phyloP scores from a whole-genome alignment of 1,139 yeast genomes.

The Geotrichum candidum region DNA sequence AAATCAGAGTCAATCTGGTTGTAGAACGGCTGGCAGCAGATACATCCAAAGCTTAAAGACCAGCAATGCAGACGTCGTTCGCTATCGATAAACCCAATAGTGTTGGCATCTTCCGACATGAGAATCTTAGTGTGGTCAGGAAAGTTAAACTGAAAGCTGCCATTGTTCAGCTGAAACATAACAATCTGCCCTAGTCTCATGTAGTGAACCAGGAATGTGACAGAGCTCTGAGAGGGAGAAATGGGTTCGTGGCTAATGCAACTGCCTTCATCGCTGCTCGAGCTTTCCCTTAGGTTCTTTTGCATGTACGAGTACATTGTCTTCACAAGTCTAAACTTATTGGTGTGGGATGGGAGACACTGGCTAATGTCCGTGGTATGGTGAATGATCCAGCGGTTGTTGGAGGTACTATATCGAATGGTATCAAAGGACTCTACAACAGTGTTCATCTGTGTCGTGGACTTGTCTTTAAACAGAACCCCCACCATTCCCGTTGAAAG shows the following conservation, averaged over 20 bases:
- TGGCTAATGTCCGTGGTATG: constrained; percentile 8
- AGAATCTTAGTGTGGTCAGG: constrained; percentile 90
- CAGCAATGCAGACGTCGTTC: constrained; percentile 64
- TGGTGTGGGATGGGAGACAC: constrained; percentile 23
- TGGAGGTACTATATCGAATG: constrained; percentile 7
- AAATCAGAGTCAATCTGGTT: constrained; percentile 4
- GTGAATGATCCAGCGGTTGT: constrained; percentile 10
- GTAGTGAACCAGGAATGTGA: constrained; percentile 14
- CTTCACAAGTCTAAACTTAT: constrained; percentile 28
- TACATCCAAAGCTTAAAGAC: constrained; percentile 16
- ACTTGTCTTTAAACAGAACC: constrained; percentile 44
- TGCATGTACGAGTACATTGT: constrained; percentile 35
- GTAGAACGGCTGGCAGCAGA: constrained; percentile 12
- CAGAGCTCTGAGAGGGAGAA: constrained; percentile 18
- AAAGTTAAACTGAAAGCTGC: constrained; percentile 88
- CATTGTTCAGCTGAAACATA: constrained; percentile 91
- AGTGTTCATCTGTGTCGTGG: constrained; percentile 23
- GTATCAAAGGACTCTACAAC: constrained; percentile 9
- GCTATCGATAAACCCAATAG: constrained; percentile 77
- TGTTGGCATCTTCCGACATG: constrained; percentile 66
- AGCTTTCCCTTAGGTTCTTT: constrained; percentile 28
- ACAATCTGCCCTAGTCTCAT: constrained; percentile 30
- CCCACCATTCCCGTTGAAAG: constrained; percentile 87
- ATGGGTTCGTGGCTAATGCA: constrained; percentile 6
- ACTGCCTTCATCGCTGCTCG: background rate